Conservation (phyloP, 148 eudicot genomes). For the Selenicereus undatus region DNA sequence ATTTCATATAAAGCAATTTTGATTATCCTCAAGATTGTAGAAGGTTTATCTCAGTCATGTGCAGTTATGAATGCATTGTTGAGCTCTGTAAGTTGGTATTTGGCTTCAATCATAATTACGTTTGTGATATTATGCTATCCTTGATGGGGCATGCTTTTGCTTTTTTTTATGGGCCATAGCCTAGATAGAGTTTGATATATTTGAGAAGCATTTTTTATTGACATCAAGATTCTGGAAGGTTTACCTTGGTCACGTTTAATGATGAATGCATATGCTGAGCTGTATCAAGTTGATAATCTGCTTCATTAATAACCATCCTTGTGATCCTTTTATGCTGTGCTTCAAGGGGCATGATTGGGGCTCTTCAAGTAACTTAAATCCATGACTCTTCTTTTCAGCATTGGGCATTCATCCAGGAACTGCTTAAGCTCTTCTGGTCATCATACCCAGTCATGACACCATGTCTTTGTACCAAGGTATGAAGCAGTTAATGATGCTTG, state of each 20-base stretch:
- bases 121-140: too few relatives aligned
- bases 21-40: too few relatives aligned
- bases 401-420: constrained; percentile 87
- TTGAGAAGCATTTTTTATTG: background rate
- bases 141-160: too few relatives aligned
- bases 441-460: constrained; percentile 83
- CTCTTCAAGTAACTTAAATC: background rate
- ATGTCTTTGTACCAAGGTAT: constrained; percentile 66
- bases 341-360: background rate
- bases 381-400: constrained; percentile 51
- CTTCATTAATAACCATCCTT: background rate
- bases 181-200: too few relatives aligned
- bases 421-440: constrained; percentile 96
- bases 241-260: background rate
- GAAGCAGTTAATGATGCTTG: background rate
- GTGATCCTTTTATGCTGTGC: background rate
- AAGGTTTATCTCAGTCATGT: too few relatives aligned
- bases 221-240: background rate
- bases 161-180: too few relatives aligned
- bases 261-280: background rate
- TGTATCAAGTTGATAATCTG: background rate
- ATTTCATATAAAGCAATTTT: too few relatives aligned
- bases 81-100: too few relatives aligned
- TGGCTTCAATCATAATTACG: too few relatives aligned
- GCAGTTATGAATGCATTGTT: too few relatives aligned